phyloP scores from a whole-genome alignment of 495 filamentous ascomycete genomes.

The Rhypophila decipiens region DNA sequence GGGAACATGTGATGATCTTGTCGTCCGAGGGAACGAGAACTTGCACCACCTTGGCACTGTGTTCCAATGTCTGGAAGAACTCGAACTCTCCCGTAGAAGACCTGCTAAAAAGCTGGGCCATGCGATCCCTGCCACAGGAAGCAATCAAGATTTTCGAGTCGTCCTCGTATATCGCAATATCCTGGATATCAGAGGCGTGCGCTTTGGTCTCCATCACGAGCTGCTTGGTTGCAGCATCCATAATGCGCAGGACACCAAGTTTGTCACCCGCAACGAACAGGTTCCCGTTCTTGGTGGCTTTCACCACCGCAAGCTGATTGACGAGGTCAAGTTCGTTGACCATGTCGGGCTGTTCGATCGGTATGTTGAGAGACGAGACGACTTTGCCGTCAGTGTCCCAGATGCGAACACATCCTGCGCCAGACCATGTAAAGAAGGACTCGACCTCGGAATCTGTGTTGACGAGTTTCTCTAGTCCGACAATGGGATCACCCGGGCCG shows the following conservation, averaged over 20 bases:
- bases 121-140: constrained; percentile 80
- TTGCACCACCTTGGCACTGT: constrained; percentile 41
- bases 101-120: constrained; percentile 76
- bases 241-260: constrained; percentile 66
- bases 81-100: constrained; percentile 37
- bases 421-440: constrained; percentile 83
- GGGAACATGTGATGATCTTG: constrained; percentile 75
- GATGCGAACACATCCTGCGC: constrained; percentile 66
- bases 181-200: constrained; percentile 79
- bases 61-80: constrained; percentile 47
- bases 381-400: constrained; percentile 73
- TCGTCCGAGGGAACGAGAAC: constrained; percentile 43
- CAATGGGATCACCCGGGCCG: constrained; percentile 71
- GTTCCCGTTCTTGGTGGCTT: constrained; percentile 51
- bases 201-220: constrained; percentile 67
- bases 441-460: constrained; percentile 51
- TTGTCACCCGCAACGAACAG: constrained; percentile 78
- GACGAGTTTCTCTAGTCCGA: constrained; percentile 63
- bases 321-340: constrained; percentile 49
- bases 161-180: constrained; percentile 61
- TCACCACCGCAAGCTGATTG: constrained; percentile 73
- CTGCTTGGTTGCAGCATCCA: constrained; percentile 40
- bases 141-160: constrained; percentile 56
- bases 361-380: constrained; percentile 54
- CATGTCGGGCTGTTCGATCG: constrained; percentile 57